phyloP scores from a whole-genome alignment of 805 yeast species.

The Yamadazyma nakazawae region DNA sequence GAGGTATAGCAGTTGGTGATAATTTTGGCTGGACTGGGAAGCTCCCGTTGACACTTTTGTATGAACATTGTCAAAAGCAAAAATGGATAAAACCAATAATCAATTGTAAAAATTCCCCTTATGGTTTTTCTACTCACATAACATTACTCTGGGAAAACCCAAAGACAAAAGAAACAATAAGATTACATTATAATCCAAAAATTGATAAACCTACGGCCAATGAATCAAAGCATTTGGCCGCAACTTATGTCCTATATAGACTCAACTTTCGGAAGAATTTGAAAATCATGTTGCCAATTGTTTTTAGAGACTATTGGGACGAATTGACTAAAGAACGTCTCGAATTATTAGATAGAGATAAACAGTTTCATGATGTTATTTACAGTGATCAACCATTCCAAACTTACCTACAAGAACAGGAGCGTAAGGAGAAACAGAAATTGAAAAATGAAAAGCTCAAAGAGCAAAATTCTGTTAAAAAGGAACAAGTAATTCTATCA shows the following conservation, averaged over 20 bases:
- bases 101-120: slow-evolving; percentile 50
- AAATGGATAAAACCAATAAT: slow-evolving; percentile 88
- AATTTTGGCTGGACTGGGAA: slow-evolving; percentile 92
- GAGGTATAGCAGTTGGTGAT: slow-evolving; percentile 46
- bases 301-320: slow-evolving; percentile 77
- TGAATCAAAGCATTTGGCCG: slow-evolving; percentile 88
- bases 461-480: slow-evolving; percentile 1
- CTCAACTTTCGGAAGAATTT: slow-evolving; percentile 77
- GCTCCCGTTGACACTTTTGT: slow-evolving; percentile 78
- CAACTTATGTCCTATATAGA: slow-evolving; percentile 81
- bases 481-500: not conserved
- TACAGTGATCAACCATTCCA: slow-evolving; percentile 79
- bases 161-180: slow-evolving; percentile 66
- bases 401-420: slow-evolving; percentile 20
- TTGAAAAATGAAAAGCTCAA: slow-evolving; percentile 5
- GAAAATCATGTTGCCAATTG: slow-evolving; percentile 82
- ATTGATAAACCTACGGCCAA: slow-evolving; percentile 71
- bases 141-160: slow-evolving; percentile 73
- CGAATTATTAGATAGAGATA: slow-evolving; percentile 22
- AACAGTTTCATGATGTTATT: slow-evolving; percentile 44
- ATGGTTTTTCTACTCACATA: slow-evolving; percentile 65
- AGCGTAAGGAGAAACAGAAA: slow-evolving; percentile 5
- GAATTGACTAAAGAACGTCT: slow-evolving; percentile 59
- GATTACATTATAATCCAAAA: slow-evolving; percentile 53
- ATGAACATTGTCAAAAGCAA: slow-evolving; percentile 81